These are phyloP conservation scores for Anthracocystis walkeri DNA, from an alignment of 1,284 basidiomycete species.

Conservation along the genomic window DNA sequence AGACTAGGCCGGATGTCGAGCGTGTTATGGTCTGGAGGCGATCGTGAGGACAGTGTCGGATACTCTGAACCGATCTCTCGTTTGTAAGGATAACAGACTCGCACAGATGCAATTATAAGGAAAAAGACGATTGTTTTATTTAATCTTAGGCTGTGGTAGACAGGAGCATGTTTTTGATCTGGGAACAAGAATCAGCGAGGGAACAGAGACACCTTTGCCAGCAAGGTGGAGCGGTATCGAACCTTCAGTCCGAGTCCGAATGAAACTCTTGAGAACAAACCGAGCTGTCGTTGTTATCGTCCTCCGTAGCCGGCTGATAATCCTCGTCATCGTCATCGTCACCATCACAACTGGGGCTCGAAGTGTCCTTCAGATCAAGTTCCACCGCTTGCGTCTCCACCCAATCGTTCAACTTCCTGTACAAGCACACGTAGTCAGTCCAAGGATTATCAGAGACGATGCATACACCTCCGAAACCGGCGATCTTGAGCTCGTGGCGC, in stretches of 20 bases:
- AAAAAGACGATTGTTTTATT: too few species aligned
- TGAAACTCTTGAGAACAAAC: too few species aligned
- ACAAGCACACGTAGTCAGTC: background rate
- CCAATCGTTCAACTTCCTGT: conserved; percentile 5
- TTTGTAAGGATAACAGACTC: background rate
- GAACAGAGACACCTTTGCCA: background rate
- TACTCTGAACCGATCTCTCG: background rate
- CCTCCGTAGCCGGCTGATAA: background rate
- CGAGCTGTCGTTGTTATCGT: background rate
- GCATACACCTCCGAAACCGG: background rate
- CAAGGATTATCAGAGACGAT: background rate
- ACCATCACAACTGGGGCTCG: background rate
- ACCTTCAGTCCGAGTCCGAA: background rate
- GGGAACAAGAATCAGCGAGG: background rate
- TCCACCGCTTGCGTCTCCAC: background rate
- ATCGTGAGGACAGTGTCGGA: conserved; percentile 5
- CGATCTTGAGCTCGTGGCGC: background rate
- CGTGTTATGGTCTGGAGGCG: conserved; percentile 56
- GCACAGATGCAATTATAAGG: background rate
- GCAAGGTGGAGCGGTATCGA: background rate
- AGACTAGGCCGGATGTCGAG: conserved; percentile 42
- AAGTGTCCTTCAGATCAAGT: background rate
- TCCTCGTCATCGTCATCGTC: background rate
- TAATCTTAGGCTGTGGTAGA: too few species aligned
- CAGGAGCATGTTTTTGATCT: too few species aligned